Evolutionary conservation across 2,329 filamentous ascomycete genomes (phyloP), one percentile per base, ranked within the genome.

Genomic region (Cladophialophora immunda): DNA sequence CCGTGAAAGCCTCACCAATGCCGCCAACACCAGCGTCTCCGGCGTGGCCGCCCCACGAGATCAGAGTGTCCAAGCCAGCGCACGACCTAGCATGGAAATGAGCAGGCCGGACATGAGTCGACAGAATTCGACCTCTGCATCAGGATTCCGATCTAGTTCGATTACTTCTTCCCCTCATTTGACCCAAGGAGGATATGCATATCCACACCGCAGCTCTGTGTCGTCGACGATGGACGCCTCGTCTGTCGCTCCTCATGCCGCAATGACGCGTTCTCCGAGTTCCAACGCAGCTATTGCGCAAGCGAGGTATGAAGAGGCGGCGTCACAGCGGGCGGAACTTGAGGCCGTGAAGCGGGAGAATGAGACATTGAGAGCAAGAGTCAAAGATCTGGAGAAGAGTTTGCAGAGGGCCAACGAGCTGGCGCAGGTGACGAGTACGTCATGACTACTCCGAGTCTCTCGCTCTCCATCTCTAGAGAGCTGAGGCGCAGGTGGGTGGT

Each of bases 301-400:
- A 13, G 72, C 77, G 25, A 77, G 81, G 22, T 80, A 79, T 56
- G 82, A 83, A 59, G 81, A 83, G 66, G 75, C 75, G 4, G 73
- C 77, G 1, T 73, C 78, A 17, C 80, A 83, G 45, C 76, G 78
- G 25, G 76, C 77, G 36, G 82, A 84, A 62, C 67, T 83, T 27
- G 81, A 83, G 55, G 72, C 75, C 1, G 76, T 82, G 36, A 81
- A 79, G 68, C 75, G 77, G 11, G 82, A 84, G 70, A 84, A 84
- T 59, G 82, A 84, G 63, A 71, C 75, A 32, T 74, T 84, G 45
- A 78, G 81, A 56, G 76, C 76, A 30, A 79, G 80, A 9, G 78
- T 84, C 9, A 77, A 78, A 47, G 82, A 83, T 45, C 71, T 83
- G 53, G 82, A 84, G 68, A 72, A 67, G 59, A 70, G 64, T 22